Evolutionary conservation across 129 eudicot genomes (phyloP), one percentile per base, ranked within the genome.

Genomic region (Saussurea involucrata): DNA sequence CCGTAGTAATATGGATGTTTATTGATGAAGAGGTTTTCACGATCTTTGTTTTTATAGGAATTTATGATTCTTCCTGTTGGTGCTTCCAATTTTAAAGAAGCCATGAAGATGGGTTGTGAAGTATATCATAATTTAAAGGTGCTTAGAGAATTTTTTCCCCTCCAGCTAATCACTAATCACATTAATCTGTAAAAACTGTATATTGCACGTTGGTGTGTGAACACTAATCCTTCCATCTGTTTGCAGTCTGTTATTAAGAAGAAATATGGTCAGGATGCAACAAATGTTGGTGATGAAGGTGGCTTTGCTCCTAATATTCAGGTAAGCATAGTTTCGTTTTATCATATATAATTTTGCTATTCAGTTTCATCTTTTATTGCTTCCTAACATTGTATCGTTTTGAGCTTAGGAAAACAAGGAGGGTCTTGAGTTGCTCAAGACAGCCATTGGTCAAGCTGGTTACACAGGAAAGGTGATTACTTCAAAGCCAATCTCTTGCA

Each of bases 201-300:
- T 25, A 32, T 3, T 69, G 69, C 9, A 57, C 9, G 15, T 17
- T 69, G 18, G 27, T 46, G 24, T 55, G 12, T 28, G 65, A 81
- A 58, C 12, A 12, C 57, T 72, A 42, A 78, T 68, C 8, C 2
- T 63, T 25, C 24, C 17, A 12, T 76, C 0, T 72, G 32, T 33
- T 80, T 83, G 61, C 90, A 95, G 98, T 78, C 93, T 83, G 98
- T 95, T 77, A 91, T 95, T 61, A 95, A 95, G 89, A 95, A 95
- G 92, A 95, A 95, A 77, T 95, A 95, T 64, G 98, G 98, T n/a
- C 98, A 95, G 76, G 98, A 95, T 86, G 98, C 98, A 31, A 95
- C 98, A 78, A 95, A 95, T 83, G 98, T 95, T 63, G 98, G 98
- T 75, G 98, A 95, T 66, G 98, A 95, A 77, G 98, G 97, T 87